Evolutionary conservation across 805 yeast species (phyloP).

Genomic region (Metschnikowia reukaufii): DNA sequence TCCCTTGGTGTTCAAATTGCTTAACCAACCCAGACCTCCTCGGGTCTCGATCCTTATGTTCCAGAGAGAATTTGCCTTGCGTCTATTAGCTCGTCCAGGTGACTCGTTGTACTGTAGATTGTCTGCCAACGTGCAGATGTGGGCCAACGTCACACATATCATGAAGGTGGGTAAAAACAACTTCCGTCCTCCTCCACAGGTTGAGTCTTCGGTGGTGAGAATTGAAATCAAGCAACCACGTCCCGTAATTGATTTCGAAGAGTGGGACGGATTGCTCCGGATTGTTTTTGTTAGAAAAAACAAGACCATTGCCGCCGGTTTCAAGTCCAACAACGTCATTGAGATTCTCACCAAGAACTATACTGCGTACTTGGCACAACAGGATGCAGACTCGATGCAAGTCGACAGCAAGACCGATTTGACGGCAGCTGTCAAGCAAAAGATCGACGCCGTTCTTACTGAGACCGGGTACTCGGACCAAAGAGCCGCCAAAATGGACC

Average conservation of each 20-base stretch:
- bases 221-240: conserved; percentile 90
- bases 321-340: conserved; percentile 76
- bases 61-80: conserved; percentile 94
- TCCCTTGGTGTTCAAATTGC: conserved; percentile 88
- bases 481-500: conserved; percentile 93
- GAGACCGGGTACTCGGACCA: conserved; percentile 82
- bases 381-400: conserved; percentile 44
- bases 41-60: conserved; percentile 95
- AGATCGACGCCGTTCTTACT: conserved; percentile 68
- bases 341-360: conserved; percentile 87
- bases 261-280: conserved; percentile 95
- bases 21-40: conserved; percentile 92
- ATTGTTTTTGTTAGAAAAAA: conserved; percentile 92
- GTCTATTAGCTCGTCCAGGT: conserved; percentile 95
- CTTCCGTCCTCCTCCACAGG: conserved; percentile 98
- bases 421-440: conserved; percentile 56
- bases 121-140: conserved; percentile 97
- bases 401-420: conserved; percentile 43
- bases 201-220: conserved; percentile 93
- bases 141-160: conserved; percentile 98
- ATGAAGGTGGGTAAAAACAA: conserved; percentile 98
- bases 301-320: conserved; percentile 89
- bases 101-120: conserved; percentile 88
- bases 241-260: conserved; percentile 90
- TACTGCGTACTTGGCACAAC: conserved; percentile 64